Base-by-base conservation (phyloP, 176 grass and related monocot species). In the Typha latifolia region DNA sequence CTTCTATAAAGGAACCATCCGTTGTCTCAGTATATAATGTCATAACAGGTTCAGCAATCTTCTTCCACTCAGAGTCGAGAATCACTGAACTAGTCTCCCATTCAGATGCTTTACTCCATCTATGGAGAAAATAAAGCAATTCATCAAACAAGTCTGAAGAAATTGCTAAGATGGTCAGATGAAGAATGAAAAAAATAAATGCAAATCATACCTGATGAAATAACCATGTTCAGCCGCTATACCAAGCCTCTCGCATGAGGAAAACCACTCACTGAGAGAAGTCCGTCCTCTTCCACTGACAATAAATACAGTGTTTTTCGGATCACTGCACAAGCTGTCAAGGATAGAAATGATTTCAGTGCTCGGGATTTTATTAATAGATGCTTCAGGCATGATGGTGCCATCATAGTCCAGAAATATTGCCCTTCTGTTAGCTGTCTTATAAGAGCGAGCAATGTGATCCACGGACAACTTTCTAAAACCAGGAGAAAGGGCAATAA, bases 321-420 rank as follows among this genome's bases (percentile, higher is more conserved):
- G 51, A 73, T 95, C 86, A 72, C 70, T 76, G 72, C 86, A 95
- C 64, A 89, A 76, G 59, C 12, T 84, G 48, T 89, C 86, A 72
- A 95, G 73, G 68, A 89, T 77, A 76, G 86, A 85, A 70, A 89
- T 76, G 43, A 82, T 72, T 51, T 95, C 90, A 51, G 61, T 21
- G 18, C 80, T 77, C 50, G 90, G 90, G 76, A 62, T 72, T 70
- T 86, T 89, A 66, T 78, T 51, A 14, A 86, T 71, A 29, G 85
- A 84, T 52, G 85, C 57, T 69, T 95, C 85, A 24, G 90, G 77
- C 32, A 89, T 74, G 72, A 95, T 84, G 12, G 90, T 95, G 16
- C 90, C 90, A 79, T 95, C 90, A 53, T 95, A 95, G 62, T 95
- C 90, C 63, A 95, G 79, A 68, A 95, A 95, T 76, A 95, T 84